Base-by-base conservation (phyloP, 2,329 filamentous ascomycete species). In the Paracoccidioides lutzii region DNA sequence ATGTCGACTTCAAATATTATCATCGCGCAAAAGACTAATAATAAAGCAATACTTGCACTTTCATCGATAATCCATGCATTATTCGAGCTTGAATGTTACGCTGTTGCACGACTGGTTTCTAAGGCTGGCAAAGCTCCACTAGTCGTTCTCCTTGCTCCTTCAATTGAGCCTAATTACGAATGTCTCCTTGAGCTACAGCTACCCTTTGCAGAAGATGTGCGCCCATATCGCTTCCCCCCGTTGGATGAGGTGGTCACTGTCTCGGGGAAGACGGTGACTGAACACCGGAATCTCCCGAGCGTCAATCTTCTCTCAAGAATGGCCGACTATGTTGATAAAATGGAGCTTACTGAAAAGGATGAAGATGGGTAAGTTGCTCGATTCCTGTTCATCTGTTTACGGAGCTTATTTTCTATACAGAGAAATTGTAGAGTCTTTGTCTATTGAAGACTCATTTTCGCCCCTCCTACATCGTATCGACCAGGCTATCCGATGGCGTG, bases 1-100 rank as follows among this genome's bases (percentile, higher is more conserved):
- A 86, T 97, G 79, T 90, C 88, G 10, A 87, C 87, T 54, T 79
- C 84, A 14, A 85, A 86, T 64, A 78, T 93, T 55, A 88, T 90
- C 4, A 78, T 95, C 51, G 82, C 88, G 0, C 82, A 87, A 60
- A 87, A 82, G 60, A 80, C 79, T 9, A 93, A 95, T 63, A 82
- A 88, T n/a, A 85, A 87, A 63, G 88, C 91, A 0, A 81, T 84
- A 55, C 76, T 97, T 55, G 90, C 89, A 0, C 76, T 98, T 1
- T 96, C 91, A 0, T 94, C 91, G 0, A 78, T 98, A 30, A 85
- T 96, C 14, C 89, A 90, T 70, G 88, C 90, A 0, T 81, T 98
- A 2, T 84, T 83, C 59, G 90, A 96, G 66, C 76, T 90, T 2
- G 87, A 91, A 54, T 87, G 85, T 4, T 95, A 90, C 65, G 93